Evolutionary conservation across 2,329 filamentous ascomycete genomes (phyloP), one percentile per base, ranked within the genome.

Genomic region (Laburnicola sp.): DNA sequence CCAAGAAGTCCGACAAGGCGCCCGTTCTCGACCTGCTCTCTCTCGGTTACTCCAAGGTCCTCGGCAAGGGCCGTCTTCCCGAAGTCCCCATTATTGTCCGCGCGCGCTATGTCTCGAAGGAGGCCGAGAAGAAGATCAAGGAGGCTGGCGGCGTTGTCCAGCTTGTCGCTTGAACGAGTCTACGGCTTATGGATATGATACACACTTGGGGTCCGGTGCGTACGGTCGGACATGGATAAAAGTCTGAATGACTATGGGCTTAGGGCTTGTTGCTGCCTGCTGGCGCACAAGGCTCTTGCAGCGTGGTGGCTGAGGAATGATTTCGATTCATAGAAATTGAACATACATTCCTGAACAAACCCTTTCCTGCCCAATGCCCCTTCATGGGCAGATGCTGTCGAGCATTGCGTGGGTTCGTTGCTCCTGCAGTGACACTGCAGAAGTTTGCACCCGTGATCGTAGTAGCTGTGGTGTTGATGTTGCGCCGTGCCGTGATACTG

Each of bases 61-160:
- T 99, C 76, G 95, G 94, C 78, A 99, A 99, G 87, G 94, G 94
- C 79, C 87, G 93, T 75, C 83, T 97, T 72, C 93, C 94, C 73
- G 83, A 93, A 74, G 85, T 97, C 73, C 94, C 94, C 67, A 79
- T 99, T 72, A 90, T 99, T 72, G 92, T 99, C 66, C 90, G 90
- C 75, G 93, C 94, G 69, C 84, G 94, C 77, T 97, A 91, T 83
- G 89, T 99, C 80, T 91, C 87, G 84, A 88, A 89, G 77, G 87
- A 96, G 78, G 94, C 94, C 67, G 94, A 99, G 88, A 84, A 90
- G 82, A 99, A 99, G 89, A 97, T 99, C 81, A 96, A 89, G 77
- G 91, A 94, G 79, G 93, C 92, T 73, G 94, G 94, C 78, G 93
- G 93, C 80, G 89, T 96, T 74, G 83, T 96, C 73, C 91, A 97